These are phyloP conservation scores for Mollisia scopiformis DNA, from an alignment of 2,329 filamentous ascomycete genomes.

Conservation along the genomic window DNA sequence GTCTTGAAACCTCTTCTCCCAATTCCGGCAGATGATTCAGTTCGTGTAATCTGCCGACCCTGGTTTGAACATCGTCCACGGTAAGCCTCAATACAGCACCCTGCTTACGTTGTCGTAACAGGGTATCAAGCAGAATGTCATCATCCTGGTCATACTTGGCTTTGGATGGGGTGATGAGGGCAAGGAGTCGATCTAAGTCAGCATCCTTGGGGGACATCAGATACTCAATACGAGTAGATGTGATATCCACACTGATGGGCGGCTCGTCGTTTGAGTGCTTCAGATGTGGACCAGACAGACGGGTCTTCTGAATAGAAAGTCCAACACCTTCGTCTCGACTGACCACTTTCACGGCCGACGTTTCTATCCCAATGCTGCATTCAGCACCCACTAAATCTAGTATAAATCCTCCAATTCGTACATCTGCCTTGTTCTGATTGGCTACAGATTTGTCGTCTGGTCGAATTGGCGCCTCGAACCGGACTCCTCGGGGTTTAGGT, in stretches of 20 bases:
- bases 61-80: constrained; percentile 65
- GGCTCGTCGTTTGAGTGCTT: constrained; percentile 56
- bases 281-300: constrained; percentile 71
- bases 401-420: constrained; percentile 76
- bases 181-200: constrained; percentile 81
- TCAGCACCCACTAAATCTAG: constrained; percentile 77
- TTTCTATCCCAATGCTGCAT: constrained; percentile 74
- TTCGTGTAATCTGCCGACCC: constrained; percentile 64
- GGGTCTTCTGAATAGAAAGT: constrained; percentile 75
- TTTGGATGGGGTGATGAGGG: constrained; percentile 88
- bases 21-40: constrained; percentile 71
- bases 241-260: constrained; percentile 64
- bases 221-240: constrained; percentile 73
- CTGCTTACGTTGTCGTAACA: constrained; percentile 83
- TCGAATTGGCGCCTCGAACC: constrained; percentile 54
- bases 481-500: constrained; percentile 57
- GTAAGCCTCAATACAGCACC: constrained; percentile 78
- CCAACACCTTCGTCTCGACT: constrained; percentile 74
- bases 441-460: constrained; percentile 32
- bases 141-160: constrained; percentile 86
- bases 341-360: constrained; percentile 81
- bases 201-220: constrained; percentile 72
- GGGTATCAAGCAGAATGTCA: constrained; percentile 91
- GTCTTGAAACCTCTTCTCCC: constrained; percentile 75
- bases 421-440: constrained; percentile 65